phyloP scores from a whole-genome alignment of 345 rosid species.

The Hypericum androsaemum region DNA sequence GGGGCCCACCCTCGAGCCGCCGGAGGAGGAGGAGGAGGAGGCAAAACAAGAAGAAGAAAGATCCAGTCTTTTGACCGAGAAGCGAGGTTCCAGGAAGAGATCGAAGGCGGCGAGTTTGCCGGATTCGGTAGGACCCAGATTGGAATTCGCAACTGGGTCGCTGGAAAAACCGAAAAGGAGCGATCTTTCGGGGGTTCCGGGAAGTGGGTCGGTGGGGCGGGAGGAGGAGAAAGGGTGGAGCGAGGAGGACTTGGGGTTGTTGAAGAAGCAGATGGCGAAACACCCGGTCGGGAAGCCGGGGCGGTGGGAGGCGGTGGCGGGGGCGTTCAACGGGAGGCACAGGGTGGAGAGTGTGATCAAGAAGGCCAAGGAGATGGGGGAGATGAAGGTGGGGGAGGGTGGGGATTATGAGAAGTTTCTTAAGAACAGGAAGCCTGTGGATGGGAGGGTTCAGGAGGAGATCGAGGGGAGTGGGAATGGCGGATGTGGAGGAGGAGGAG shows the following conservation, averaged over 20 bases:
- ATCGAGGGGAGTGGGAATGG: slow-evolving; percentile 15
- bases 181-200: slow-evolving; percentile 16
- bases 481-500: slow-evolving; percentile 12
- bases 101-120: slow-evolving; percentile 32
- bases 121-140: slow-evolving; percentile 1
- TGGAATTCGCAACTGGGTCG: slow-evolving; percentile 13
- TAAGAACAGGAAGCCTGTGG: slow-evolving; percentile 72
- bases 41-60: too few species aligned
- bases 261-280: slow-evolving; percentile 74
- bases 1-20: slow-evolving; percentile 49
- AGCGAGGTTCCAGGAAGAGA: slow-evolving; percentile 35
- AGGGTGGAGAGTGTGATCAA: slow-evolving; percentile 67
- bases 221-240: slow-evolving; percentile 56
- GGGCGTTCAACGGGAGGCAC: slow-evolving; percentile 60
- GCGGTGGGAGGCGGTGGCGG: slow-evolving; percentile 73
- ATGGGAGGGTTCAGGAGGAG: slow-evolving; percentile 25
- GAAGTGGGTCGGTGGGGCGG: slow-evolving; percentile 19
- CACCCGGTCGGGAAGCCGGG: slow-evolving; percentile 80
- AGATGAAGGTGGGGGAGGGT: slow-evolving; percentile 46
- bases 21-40: slow-evolving; percentile 28
- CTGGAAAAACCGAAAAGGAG: slow-evolving; percentile 23
- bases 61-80: slow-evolving; percentile 24
- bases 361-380: slow-evolving; percentile 67
- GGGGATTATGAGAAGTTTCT: slow-evolving; percentile 55
- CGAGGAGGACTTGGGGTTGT: slow-evolving; percentile 52